These are phyloP conservation scores for Metarhizium anisopliae DNA, from an alignment of 2,329 filamentous ascomycete species.

Conservation along the genomic window DNA sequence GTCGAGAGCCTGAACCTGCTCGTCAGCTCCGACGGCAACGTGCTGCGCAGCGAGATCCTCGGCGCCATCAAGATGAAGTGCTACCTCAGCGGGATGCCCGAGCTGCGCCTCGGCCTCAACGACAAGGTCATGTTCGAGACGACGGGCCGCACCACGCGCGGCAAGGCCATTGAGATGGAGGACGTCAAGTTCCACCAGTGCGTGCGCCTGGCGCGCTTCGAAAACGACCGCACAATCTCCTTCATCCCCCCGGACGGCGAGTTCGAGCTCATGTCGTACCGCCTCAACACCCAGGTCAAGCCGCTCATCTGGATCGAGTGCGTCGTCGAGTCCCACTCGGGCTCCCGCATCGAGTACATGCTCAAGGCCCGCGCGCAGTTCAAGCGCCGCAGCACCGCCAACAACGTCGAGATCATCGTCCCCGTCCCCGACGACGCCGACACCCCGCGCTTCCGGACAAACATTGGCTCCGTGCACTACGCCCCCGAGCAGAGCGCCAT, in stretches of 20 bases:
- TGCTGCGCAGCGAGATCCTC: constrained; percentile 89
- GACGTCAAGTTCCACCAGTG: constrained; percentile 99
- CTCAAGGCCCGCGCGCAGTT: constrained; percentile 97
- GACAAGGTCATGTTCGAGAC: constrained; percentile 99
- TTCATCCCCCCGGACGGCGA: constrained; percentile 98
- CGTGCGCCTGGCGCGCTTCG: constrained; percentile 88
- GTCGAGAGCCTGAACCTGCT: constrained; percentile 94
- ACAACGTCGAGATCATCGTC: constrained; percentile 97
- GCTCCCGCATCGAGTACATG: constrained; percentile 97
- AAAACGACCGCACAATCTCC: constrained; percentile 97
- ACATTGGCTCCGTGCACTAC: constrained; percentile 95
- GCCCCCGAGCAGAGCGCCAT: constrained; percentile 96
- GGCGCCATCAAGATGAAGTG: constrained; percentile 99
- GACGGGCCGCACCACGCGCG: constrained; percentile 83
- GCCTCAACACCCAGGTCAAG: constrained; percentile 96
- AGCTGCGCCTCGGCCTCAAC: constrained; percentile 86
- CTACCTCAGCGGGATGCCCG: constrained; percentile 96
- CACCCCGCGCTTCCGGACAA: constrained; percentile 90
- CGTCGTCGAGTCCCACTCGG: constrained; percentile 90
- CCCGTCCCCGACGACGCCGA: constrained; percentile 97
- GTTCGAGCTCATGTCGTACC: constrained; percentile 99
- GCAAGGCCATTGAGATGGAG: constrained; percentile 98
- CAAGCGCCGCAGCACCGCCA: constrained; percentile 93
- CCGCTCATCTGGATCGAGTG: constrained; percentile 98
- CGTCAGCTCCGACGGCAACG: constrained; percentile 89